These are phyloP conservation scores for Beauveria pseudobassiana DNA, from an alignment of 2,329 filamentous ascomycete species.

Conservation along the genomic window DNA sequence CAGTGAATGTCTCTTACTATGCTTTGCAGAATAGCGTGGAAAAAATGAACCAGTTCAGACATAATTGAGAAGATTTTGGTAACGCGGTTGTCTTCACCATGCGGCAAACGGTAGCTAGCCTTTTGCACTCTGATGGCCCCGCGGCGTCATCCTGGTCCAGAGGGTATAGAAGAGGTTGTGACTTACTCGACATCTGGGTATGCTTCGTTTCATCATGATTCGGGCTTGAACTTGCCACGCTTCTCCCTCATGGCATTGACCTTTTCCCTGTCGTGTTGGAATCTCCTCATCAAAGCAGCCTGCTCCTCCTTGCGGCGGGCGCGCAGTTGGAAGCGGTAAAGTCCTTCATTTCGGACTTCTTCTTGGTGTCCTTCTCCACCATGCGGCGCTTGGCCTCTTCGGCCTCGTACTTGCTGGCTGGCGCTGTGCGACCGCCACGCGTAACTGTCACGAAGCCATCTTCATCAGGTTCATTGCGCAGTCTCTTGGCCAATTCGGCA, in stretches of 20 bases:
- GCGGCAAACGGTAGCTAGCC: constrained; percentile 20
- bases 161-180: neutral
- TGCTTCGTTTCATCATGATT: constrained; percentile 21
- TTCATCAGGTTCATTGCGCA: constrained; percentile 77
- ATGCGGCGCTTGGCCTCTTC: constrained; percentile 52
- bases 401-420: constrained; percentile 65
- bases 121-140: constrained; percentile 39
- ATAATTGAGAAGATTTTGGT: constrained; percentile 55
- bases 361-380: constrained; percentile 55
- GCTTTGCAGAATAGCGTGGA: neutral
- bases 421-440: constrained; percentile 65
- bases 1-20: neutral
- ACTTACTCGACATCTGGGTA: neutral
- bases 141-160: constrained; percentile 42
- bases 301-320: constrained; percentile 73
- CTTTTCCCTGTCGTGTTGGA: constrained; percentile 68
- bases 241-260: constrained; percentile 64
- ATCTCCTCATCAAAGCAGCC: constrained; percentile 58
- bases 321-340: constrained; percentile 77
- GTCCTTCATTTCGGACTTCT: constrained; percentile 57
- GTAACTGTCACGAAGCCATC: constrained; percentile 94
- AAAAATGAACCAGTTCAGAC: constrained; percentile 38
- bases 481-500: constrained; percentile 51
- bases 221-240: constrained; percentile 53
- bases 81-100: constrained; percentile 58